Base-by-base conservation (phyloP, 345 rosid genomes). In the Hibiscus syriacus region DNA sequence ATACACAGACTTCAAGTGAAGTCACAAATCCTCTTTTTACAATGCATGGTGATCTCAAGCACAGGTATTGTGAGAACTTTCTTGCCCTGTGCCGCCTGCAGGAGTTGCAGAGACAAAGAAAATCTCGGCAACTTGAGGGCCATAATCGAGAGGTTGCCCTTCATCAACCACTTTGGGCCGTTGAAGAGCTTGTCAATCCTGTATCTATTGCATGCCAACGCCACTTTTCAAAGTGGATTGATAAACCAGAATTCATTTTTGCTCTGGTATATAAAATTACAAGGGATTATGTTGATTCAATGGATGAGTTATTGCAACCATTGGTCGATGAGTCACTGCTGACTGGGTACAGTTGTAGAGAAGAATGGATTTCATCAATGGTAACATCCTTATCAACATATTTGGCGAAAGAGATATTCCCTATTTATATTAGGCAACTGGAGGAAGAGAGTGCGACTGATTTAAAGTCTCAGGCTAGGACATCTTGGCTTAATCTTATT, bases 281-380 rank as follows among this genome's bases (percentile, higher is more conserved):
- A 2, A 80, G 90, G 73, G 96, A 92, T 77, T 94, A 81, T 79
- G 93, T 88, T 59, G 96, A 89, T 72, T 84, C 89, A 26, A 79
- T 91, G 96, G 98, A 91, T 71, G 97, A 94, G 46, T 72, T 94
- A 64, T 84, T 91, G 77, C 99, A 94, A 78, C 99, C 99, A 11
- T 82, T 94, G 36, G 92, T 91, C 72, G 99, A 94, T 71, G 84
- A 94, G 80, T 92, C 97, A 68, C 83, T 84, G 82, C 80, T 94
- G 29, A 80, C 78, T 43, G 97, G 98, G 3, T 94, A 91, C 80
- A 91, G 99, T 79, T 94, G 99, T 79, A 76, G 93, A 70, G 99
- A 94, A 74, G 98, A 94, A 74, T 91, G 98, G 99, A 78, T 91
- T 72, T 82, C 93, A 3, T 90, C 92, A 19, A 94, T 94, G 97